phyloP scores from a whole-genome alignment of 441 rosid species.

The Daphne laureola region DNA sequence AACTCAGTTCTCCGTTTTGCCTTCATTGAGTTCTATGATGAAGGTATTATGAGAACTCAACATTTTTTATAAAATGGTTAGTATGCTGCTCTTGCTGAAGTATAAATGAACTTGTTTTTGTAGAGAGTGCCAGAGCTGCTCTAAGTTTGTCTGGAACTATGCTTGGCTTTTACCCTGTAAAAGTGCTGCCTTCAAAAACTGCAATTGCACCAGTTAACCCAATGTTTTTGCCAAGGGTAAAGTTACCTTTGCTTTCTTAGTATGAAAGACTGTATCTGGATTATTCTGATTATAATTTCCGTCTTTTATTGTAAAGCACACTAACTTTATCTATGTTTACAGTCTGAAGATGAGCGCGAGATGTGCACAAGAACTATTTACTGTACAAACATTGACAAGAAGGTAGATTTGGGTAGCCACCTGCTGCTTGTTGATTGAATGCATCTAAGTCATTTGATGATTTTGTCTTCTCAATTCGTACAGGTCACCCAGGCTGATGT shows the following conservation, averaged over 20 bases:
- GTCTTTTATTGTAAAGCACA: conserved; percentile 13
- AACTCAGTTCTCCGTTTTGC: conserved; percentile 89
- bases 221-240: conserved; percentile 80
- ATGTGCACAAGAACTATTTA: conserved; percentile 94
- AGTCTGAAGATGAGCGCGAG: conserved; percentile 96
- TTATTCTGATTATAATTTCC: conserved; percentile 4
- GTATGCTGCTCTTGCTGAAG: neutral
- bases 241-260: conserved; percentile 15
- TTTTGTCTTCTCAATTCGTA: conserved; percentile 20
- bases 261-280: neutral
- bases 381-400: conserved; percentile 90
- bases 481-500: conserved; percentile 81
- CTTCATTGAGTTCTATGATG: conserved; percentile 70
- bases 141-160: conserved; percentile 75
- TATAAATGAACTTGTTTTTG: conserved; percentile 23
- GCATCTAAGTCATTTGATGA: conserved; percentile 4
- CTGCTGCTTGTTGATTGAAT: neutral
- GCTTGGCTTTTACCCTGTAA: conserved; percentile 85
- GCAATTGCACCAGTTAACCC: conserved; percentile 99
- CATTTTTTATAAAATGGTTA: neutral
- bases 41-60: conserved; percentile 39
- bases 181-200: conserved; percentile 92
- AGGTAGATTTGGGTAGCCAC: conserved; percentile 32
- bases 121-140: conserved; percentile 87
- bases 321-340: conserved; percentile 15